Evolutionary conservation across 352 stramenopile species (phyloP).

Genomic region (Globisporangium nodosum): DNA sequence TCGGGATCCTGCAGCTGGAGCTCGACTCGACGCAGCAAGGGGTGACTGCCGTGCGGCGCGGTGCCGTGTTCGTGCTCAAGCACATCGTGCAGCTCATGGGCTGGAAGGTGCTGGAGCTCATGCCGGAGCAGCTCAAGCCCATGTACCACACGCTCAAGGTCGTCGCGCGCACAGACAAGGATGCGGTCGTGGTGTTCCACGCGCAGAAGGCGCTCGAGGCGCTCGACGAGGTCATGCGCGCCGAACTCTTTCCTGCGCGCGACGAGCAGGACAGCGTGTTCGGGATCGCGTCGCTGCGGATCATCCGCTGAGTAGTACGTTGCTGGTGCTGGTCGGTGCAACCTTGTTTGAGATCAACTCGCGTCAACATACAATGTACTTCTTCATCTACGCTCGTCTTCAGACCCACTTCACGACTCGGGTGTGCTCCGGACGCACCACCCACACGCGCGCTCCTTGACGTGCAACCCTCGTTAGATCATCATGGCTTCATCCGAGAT

Average conservation of each 20-base stretch:
- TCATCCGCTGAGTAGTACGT: conserved; percentile 23
- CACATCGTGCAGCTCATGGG: conserved; percentile 75
- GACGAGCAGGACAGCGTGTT: conserved; percentile 29
- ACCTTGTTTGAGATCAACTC: background rate
- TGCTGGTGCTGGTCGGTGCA: background rate
- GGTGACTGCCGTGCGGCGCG: conserved; percentile 59
- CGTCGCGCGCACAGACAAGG: conserved; percentile 50
- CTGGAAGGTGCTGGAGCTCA: conserved; percentile 66
- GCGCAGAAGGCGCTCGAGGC: conserved; percentile 40
- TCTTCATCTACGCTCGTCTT: background rate
- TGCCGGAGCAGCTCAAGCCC: conserved; percentile 61
- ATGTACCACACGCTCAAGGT: conserved; percentile 79
- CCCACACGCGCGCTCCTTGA: background rate
- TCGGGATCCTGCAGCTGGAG: conserved; percentile 75
- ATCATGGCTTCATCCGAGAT: conserved; percentile 81
- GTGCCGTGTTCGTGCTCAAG: conserved; percentile 70
- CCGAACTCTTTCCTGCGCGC: conserved; percentile 57
- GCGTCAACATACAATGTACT: background rate
- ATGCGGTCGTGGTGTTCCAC: conserved; percentile 68
- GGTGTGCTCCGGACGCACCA: background rate
- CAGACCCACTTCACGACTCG: background rate
- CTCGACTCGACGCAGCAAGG: conserved; percentile 24
- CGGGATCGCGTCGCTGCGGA: conserved; percentile 42
- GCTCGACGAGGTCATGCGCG: conserved; percentile 63
- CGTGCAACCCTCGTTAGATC: conserved; percentile 33